These are phyloP conservation scores for Diaporthe ampelina DNA, from an alignment of 2,329 filamentous ascomycete species.

Conservation along the genomic window DNA sequence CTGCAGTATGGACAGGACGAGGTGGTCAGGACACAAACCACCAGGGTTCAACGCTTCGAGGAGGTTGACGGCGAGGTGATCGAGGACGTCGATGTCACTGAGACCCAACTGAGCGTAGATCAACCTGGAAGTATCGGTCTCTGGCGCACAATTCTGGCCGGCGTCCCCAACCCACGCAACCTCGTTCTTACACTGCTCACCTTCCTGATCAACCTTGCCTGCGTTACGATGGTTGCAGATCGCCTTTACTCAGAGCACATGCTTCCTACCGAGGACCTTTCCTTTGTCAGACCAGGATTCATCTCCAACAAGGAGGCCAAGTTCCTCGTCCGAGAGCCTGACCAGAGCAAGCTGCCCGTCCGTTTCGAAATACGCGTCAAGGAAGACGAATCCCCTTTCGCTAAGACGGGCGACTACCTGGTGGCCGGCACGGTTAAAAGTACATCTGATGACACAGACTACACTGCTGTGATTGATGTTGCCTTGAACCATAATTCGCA, in stretches of 20 bases:
- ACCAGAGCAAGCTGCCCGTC: constrained; percentile 81
- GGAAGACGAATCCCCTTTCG: constrained; percentile 63
- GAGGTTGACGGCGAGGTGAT: constrained; percentile 58
- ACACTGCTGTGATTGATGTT: constrained; percentile 79
- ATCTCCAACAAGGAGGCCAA: constrained; percentile 85
- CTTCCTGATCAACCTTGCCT: constrained; percentile 77
- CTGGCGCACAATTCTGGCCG: constrained; percentile 70
- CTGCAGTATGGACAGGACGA: constrained; percentile 73
- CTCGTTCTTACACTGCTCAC: constrained; percentile 75
- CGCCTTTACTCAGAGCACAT: constrained; percentile 82
- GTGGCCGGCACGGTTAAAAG: constrained; percentile 73
- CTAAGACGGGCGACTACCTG: constrained; percentile 73
- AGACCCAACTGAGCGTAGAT: constrained; percentile 69
- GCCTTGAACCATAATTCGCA: constrained; percentile 75
- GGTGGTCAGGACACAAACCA: constrained; percentile 64
- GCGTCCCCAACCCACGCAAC: constrained; percentile 81
- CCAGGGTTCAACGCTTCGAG: not conserved
- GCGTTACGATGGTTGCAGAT: constrained; percentile 81
- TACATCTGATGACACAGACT: constrained; percentile 85
- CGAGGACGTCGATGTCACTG: constrained; percentile 72
- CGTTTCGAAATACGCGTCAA: constrained; percentile 75
- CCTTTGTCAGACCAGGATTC: constrained; percentile 89
- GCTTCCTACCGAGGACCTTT: constrained; percentile 80
- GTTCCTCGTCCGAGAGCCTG: constrained; percentile 87
- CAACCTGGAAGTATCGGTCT: constrained; percentile 58